Evolutionary conservation across 257 asterid species (phyloP), one percentile per base, ranked within the genome.

Genomic region (Datura wrightii): DNA sequence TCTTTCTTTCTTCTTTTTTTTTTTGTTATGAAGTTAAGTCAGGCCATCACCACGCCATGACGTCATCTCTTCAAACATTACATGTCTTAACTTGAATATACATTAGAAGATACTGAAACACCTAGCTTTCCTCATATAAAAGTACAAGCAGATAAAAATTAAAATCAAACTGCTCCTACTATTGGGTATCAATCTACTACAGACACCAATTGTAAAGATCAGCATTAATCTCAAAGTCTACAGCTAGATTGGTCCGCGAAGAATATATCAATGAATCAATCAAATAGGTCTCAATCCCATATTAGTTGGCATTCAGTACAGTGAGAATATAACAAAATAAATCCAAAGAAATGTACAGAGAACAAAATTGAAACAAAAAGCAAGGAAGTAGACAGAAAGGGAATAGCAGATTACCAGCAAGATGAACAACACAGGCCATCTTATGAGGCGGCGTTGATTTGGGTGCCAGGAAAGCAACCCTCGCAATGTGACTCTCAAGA

Each of bases 341-440:
- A 2, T 62, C 14, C 36, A 4, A 42, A 5, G 3, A 14, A 39
- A 11, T 13, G 72, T 24, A 8, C 5, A 72, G 60, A 62, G 24
- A 9, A 14, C 14, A 34, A 80, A 10, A 14, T 34, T 5, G 63
- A 0, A 76, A 39, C 37, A 5, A 19, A 85, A n/a, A 31, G n/a
- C 19, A 65, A 3, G 58, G 34, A 60, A 85, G 10, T 63, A 79
- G 42, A 56, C 5, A 56, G 41, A 18, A 44, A 67, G 79, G 11
- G 69, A 46, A 10, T 63, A 63, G 42, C 71, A 37, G 1, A 80
- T 50, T 89, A 96, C 99, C 99, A 82, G 99, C 99, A 85, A 96
- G 99, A 89, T 95, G 99, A 90, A 96, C 95, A 84, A 96, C 99
- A 89, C 99, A 96, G 41, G 99, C 91, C 94, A 91, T 89, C 84